Percentiles rank a stretch among this genome's conserved stretches.
phyloP scores from a whole-genome alignment of 1,284 basidiomycete genomes.

The Ustilago crameri region DNA sequence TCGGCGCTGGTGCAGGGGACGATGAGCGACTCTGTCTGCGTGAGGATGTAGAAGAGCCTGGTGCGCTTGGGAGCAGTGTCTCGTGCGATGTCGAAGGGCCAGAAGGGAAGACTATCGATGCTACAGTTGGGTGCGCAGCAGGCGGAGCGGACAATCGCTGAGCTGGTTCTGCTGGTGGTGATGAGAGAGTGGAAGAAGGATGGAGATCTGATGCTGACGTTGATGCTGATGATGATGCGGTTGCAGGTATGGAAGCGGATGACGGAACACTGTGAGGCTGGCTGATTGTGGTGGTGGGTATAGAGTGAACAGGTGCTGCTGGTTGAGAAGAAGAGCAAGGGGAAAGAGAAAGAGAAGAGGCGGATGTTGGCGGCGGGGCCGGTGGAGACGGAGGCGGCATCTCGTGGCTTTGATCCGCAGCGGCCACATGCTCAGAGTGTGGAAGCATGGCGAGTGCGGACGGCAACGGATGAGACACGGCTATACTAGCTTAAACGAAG shows the following conservation, averaged over 20 bases:
- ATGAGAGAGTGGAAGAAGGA: not conserved
- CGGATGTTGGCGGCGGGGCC: slow-evolving; percentile 5
- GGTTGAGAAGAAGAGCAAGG: slow-evolving; percentile 3
- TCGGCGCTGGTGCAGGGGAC: slow-evolving; percentile 39
- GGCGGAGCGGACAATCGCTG: not conserved
- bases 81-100: slow-evolving; percentile 2
- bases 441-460: not conserved
- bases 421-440: not conserved
- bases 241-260: slow-evolving; percentile 9
- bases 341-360: slow-evolving; percentile 15
- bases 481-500: not conserved
- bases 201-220: slow-evolving; percentile 2
- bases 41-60: slow-evolving; percentile 22
- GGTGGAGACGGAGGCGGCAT: slow-evolving; percentile 13
- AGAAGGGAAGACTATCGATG: slow-evolving; percentile 19
- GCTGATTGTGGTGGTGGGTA: not conserved
- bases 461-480: not conserved
- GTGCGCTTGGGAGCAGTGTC: slow-evolving; percentile 1
- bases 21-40: slow-evolving; percentile 31
- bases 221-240: slow-evolving; percentile 8
- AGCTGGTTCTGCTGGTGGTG: not conserved
- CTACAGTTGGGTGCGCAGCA: slow-evolving; percentile 10
- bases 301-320: not conserved
- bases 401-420: not conserved
- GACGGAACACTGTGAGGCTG: not conserved